These are phyloP conservation scores for Sporothrix brunneoviolacea DNA, from an alignment of 2,329 filamentous ascomycete genomes.

Conservation along the genomic window DNA sequence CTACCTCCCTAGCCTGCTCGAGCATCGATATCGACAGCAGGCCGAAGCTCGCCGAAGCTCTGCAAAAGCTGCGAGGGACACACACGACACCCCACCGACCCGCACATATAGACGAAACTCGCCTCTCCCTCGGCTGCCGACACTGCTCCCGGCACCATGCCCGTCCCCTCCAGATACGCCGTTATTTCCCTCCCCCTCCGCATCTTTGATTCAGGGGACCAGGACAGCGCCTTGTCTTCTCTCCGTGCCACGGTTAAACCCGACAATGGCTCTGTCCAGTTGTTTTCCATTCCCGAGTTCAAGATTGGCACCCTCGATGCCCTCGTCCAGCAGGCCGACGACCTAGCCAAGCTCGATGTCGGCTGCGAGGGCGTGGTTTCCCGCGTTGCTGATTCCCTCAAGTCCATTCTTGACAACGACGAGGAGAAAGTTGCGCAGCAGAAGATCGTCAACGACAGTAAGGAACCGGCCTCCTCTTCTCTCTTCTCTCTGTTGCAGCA, in stretches of 20 bases:
- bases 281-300: conserved; percentile 84
- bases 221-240: conserved; percentile 72
- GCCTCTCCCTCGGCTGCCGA: neutral
- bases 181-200: conserved; percentile 85
- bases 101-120: neutral
- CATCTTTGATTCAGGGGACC: conserved; percentile 73
- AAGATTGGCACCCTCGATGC: conserved; percentile 97
- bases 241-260: conserved; percentile 64
- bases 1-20: no score
- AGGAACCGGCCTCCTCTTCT: conserved; percentile 26
- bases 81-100: neutral
- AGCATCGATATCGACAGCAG: no score
- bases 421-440: conserved; percentile 77
- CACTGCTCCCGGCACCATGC: conserved; percentile 30
- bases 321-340: conserved; percentile 92
- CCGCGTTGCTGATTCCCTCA: conserved; percentile 83
- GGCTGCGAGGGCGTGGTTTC: conserved; percentile 74
- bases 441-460: conserved; percentile 92
- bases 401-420: conserved; percentile 74
- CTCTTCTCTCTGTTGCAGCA: neutral
- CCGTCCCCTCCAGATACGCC: conserved; percentile 59
- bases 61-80: no score
- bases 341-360: conserved; percentile 78
- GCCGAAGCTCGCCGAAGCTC: no score
- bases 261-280: conserved; percentile 68